Conservation (phyloP, 1,139 yeast genomes). For the Fermentozyma sake region DNA sequence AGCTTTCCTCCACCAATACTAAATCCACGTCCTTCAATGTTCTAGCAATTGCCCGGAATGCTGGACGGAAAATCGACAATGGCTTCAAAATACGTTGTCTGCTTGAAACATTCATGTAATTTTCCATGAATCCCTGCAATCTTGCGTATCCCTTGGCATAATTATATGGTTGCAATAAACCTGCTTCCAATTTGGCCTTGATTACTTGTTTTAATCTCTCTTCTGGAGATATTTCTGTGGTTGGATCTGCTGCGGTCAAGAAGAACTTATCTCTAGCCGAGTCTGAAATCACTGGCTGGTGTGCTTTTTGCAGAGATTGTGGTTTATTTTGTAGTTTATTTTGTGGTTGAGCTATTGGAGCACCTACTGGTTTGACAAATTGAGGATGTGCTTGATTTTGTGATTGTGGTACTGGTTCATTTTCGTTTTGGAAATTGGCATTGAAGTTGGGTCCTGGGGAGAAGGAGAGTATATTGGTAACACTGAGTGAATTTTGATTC, state of each 20-base stretch:
- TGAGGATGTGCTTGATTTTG: conserved; percentile 11
- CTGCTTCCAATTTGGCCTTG: conserved; percentile 92
- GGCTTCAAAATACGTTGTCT: conserved; percentile 88
- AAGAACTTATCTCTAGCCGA: conserved; percentile 92
- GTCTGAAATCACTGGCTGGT: conserved; percentile 57
- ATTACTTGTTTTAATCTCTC: conserved; percentile 93
- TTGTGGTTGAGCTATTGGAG: conserved; percentile 6
- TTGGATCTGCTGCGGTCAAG: conserved; percentile 95
- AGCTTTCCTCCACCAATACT: conserved; percentile 88
- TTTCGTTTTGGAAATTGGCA: conserved; percentile 11
- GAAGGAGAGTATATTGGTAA: conserved; percentile 21
- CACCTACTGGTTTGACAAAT: conserved; percentile 8
- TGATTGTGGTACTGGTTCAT: conserved; percentile 8
- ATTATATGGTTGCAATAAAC: conserved; percentile 85
- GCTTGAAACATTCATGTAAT: conserved; percentile 82
- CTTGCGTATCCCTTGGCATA: conserved; percentile 94
- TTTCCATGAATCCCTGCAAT: conserved; percentile 86
- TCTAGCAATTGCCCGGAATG: conserved; percentile 89
- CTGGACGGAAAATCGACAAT: conserved; percentile 82
- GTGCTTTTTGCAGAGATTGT: conserved; percentile 7
- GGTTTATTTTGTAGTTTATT: conserved; percentile 2
- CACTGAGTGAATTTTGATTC: conserved; percentile 4
- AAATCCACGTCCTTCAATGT: conserved; percentile 88
- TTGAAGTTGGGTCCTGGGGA: conserved; percentile 27
- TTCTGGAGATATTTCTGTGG: conserved; percentile 91